Percentiles rank a stretch among this genome's conserved stretches.
These are phyloP conservation scores for Citrus unshiu DNA, from an alignment of 345 rosid species.

Conservation along the genomic window DNA sequence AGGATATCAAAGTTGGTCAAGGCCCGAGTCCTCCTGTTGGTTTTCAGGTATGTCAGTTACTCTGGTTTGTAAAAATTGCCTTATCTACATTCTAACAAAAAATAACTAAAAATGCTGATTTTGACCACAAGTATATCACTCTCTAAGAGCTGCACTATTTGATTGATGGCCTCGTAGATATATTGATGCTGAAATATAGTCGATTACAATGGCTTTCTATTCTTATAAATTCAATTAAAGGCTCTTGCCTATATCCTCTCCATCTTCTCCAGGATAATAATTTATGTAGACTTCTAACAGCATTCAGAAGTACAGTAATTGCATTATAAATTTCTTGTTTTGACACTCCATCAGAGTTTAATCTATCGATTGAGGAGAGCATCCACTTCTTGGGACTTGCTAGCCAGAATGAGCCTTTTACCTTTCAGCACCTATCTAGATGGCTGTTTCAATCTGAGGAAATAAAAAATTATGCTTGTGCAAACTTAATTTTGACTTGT, in stretches of 20 bases:
- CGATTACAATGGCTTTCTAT: background rate
- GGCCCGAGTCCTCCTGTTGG: conserved; percentile 94
- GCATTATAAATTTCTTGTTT: background rate
- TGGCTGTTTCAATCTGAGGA: too few species aligned
- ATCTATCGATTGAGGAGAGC: too few species aligned
- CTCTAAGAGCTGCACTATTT: background rate
- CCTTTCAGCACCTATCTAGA: too few species aligned
- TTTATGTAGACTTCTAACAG: background rate
- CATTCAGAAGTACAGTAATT: background rate
- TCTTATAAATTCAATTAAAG: too few species aligned
- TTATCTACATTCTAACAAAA: background rate
- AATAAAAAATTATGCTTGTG: background rate
- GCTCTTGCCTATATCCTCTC: background rate
- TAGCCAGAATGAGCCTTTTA: too few species aligned
- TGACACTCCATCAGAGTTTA: too few species aligned
- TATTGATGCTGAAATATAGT: background rate
- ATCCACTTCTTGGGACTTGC: too few species aligned
- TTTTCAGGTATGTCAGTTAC: conserved; percentile 54
- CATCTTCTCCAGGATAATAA: background rate
- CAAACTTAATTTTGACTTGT: background rate
- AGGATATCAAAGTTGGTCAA: conserved; percentile 80
- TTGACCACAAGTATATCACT: background rate
- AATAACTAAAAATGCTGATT: background rate
- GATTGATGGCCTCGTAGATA: background rate
- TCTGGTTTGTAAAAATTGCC: background rate